Evolutionary conservation across 2,329 filamentous ascomycete species (phyloP).

Genomic region (Aspergillus tamarii): DNA sequence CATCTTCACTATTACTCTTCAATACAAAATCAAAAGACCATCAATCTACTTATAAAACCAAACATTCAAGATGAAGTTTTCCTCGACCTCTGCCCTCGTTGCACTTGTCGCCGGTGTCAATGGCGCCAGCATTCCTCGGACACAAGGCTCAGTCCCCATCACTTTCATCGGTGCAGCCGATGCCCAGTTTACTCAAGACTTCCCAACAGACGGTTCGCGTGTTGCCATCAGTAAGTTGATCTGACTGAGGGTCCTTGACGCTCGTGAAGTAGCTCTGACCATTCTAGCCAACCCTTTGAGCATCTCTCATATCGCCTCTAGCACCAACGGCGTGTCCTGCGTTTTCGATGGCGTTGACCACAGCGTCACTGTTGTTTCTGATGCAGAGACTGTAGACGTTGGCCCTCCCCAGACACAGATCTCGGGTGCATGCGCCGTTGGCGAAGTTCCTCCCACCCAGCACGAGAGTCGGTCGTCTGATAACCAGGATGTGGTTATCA

Average conservation of each 20-base stretch:
- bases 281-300: conserved; percentile 23
- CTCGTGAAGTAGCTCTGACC: neutral
- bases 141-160: conserved; percentile 8
- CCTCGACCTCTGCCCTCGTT: neutral
- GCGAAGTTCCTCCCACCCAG: neutral
- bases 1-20: neutral
- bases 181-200: conserved; percentile 23
- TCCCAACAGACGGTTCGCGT: conserved; percentile 22
- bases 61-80: neutral
- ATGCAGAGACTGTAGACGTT: conserved; percentile 22
- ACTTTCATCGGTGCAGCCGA: conserved; percentile 27
- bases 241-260: neutral
- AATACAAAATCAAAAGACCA: neutral
- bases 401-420: conserved; percentile 29
- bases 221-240: conserved; percentile 19
- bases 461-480: neutral
- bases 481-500: conserved; percentile 10
- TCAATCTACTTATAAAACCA: neutral
- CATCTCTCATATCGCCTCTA: conserved; percentile 24
- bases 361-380: conserved; percentile 20
- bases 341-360: conserved; percentile 26
- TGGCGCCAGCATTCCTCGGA: neutral
- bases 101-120: neutral
- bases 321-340: conserved; percentile 17
- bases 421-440: conserved; percentile 19